Base-by-base conservation (phyloP, 768 basidiomycete genomes). In the Leccinum fibrillosum region DNA sequence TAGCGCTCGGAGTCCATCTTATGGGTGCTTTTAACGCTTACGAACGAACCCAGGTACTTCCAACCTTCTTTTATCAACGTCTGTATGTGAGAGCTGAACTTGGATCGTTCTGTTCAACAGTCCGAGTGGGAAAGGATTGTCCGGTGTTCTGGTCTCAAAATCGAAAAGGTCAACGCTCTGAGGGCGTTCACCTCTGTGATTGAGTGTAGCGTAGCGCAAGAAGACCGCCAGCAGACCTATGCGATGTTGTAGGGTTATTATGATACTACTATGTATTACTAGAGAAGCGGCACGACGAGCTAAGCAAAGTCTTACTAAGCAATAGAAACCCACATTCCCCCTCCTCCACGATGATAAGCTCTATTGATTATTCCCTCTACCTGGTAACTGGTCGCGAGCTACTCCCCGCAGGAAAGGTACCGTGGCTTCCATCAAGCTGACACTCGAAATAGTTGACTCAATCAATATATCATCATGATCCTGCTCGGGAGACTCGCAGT, bases 361-460 rank as follows among this genome's bases (percentile, higher is more conserved):
- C 32, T 0, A 52, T 86, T 42, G 85, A 91, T 64, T 86, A 86
- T 64, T 85, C 89, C 0, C 72, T 97, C 10, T 98, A 96, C 70
- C 82, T 96, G 44, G 94, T 97, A 7, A 95, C 94, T 0, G 90
- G 90, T 15, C 78, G 94, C 54, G 80, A 86, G 21, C 74, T 93
- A 1, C 78, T 96, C 5, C 92, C 93, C 10, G 75, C 79, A 21
- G 86, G 85, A 68, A 92, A 89, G 80, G 92, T 89, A 63, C 53
- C 69, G n/a, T 6, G 15, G 2, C 26, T 32, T 70, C 2, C 12
- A 11, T 34, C 13, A 54, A 4, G 30, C 39, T 26, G 6, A 19
- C 15, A 19, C 3, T 53, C 2, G 23, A 48, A 51, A 28, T 12
- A 26, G 19, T 53, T 56, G 52, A 9, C 49, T 44, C 19, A 35